Conservation (phyloP, 345 rosid species). For the Eutrema japonicum region DNA sequence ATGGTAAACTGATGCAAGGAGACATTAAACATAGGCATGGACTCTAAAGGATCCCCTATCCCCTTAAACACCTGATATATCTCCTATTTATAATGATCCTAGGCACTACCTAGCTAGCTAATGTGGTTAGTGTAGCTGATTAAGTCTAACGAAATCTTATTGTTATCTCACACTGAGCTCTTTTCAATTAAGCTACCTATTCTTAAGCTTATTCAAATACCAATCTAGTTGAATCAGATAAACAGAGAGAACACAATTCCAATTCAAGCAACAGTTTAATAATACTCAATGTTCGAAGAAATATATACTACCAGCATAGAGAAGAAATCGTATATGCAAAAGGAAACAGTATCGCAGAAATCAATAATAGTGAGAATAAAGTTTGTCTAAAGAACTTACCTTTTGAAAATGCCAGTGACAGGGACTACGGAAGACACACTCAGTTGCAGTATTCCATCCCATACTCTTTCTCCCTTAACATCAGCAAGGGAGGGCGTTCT, state of each 20-base stretch:
- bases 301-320: slow-evolving; percentile 1
- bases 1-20: slow-evolving; percentile 6
- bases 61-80: background rate
- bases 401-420: slow-evolving; percentile 66
- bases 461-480: slow-evolving; percentile 57
- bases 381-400: slow-evolving; percentile 52
- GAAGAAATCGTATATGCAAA: background rate
- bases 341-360: slow-evolving; percentile 1
- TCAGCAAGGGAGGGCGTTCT: slow-evolving; percentile 34
- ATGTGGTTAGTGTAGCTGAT: background rate
- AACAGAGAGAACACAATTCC: background rate
- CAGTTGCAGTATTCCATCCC: slow-evolving; percentile 88
- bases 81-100: background rate
- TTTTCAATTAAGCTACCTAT: slow-evolving; percentile 17
- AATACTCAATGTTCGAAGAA: background rate
- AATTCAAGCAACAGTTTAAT: slow-evolving; percentile 12
- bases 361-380: background rate
- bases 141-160: background rate
- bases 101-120: slow-evolving; percentile 5
- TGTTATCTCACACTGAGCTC: background rate
- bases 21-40: slow-evolving; percentile 12
- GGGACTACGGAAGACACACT: slow-evolving; percentile 55
- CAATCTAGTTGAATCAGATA: slow-evolving; percentile 2
- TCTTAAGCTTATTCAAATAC: slow-evolving; percentile 16
- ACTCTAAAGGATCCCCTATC: slow-evolving; percentile 6